These are phyloP conservation scores for Iberis pinnata DNA, from an alignment of 345 rosid genomes.

Conservation along the genomic window DNA sequence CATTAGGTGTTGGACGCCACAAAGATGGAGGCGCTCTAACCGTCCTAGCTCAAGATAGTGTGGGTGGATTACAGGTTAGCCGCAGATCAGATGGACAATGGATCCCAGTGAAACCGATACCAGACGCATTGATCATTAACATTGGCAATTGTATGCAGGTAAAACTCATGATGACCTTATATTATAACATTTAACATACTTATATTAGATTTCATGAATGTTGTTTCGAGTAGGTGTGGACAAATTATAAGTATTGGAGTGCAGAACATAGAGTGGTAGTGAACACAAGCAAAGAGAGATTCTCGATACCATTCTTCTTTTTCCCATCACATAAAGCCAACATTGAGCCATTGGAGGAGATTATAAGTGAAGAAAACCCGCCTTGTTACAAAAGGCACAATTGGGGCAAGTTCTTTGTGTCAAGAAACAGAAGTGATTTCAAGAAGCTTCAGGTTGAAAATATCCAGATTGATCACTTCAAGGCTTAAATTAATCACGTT, in stretches of 20 bases:
- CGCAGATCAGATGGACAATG: conserved; percentile 69
- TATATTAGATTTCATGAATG: too few species aligned
- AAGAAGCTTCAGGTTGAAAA: conserved; percentile 49
- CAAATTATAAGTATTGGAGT: conserved; percentile 57
- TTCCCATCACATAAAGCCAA: conserved; percentile 39
- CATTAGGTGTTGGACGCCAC: conserved; percentile 85
- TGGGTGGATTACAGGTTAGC: conserved; percentile 71
- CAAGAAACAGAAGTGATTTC: conserved; percentile 55
- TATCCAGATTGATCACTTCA: conserved; percentile 57
- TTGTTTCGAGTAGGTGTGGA: conserved; percentile 49
- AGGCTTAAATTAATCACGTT: conserved; percentile 12
- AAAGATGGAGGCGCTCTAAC: conserved; percentile 75
- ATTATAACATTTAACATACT: not conserved
- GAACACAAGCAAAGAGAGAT: conserved; percentile 53
- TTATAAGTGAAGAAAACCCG: conserved; percentile 35
- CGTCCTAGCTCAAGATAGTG: conserved; percentile 65
- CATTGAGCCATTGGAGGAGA: conserved; percentile 57
- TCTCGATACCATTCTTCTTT: conserved; percentile 58
- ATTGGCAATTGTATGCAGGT: conserved; percentile 65
- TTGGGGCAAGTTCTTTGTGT: conserved; percentile 55
- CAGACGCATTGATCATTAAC: conserved; percentile 61
- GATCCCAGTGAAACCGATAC: conserved; percentile 49
- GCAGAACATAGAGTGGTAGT: conserved; percentile 67
- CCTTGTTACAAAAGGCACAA: conserved; percentile 48
- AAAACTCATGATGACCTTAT: not conserved